These are phyloP conservation scores for Pseudevernia furfuracea DNA, from an alignment of 495 filamentous ascomycete species.

Conservation along the genomic window DNA sequence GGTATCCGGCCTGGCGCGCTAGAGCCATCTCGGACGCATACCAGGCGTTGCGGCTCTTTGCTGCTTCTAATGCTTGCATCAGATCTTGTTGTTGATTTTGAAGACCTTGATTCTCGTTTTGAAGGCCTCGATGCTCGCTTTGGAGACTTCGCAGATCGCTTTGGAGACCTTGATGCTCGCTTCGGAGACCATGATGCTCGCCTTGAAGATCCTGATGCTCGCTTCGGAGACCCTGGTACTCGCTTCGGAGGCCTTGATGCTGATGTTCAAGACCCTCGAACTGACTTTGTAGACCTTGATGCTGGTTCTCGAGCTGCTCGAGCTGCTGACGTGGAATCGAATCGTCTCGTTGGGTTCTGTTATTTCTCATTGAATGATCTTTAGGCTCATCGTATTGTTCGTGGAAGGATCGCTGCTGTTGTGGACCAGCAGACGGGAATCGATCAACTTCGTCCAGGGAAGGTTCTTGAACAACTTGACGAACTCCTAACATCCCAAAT, in stretches of 20 bases:
- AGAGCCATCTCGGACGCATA: slow-evolving; percentile 90
- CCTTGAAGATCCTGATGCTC: slow-evolving; percentile 10
- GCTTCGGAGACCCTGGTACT: slow-evolving; percentile 17
- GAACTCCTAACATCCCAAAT: slow-evolving; percentile 23
- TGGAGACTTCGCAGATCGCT: slow-evolving; percentile 10
- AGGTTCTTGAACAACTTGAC: slow-evolving; percentile 26
- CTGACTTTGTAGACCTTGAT: slow-evolving; percentile 22
- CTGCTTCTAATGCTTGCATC: slow-evolving; percentile 72
- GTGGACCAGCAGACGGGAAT: slow-evolving; percentile 15
- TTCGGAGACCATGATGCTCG: slow-evolving; percentile 15
- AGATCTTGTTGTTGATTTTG: slow-evolving; percentile 36
- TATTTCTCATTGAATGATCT: slow-evolving; percentile 9
- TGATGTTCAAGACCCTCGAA: slow-evolving; percentile 25
- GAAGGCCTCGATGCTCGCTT: slow-evolving; percentile 28
- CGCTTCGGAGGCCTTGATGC: slow-evolving; percentile 6
- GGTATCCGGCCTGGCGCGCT: slow-evolving; percentile 81
- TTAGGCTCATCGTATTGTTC: slow-evolving; percentile 11
- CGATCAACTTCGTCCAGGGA: slow-evolving; percentile 18
- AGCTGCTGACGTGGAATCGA: slow-evolving; percentile 20
- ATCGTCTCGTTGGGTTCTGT: slow-evolving; percentile 11
- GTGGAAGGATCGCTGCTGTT: slow-evolving; percentile 23
- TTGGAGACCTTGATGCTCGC: slow-evolving; percentile 12
- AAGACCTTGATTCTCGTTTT: slow-evolving; percentile 13
- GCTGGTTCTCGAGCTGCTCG: slow-evolving; percentile 22
- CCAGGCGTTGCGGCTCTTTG: slow-evolving; percentile 86